These are phyloP conservation scores for Huiozyma naganishii DNA, from an alignment of 805 yeast species.

Conservation along the genomic window DNA sequence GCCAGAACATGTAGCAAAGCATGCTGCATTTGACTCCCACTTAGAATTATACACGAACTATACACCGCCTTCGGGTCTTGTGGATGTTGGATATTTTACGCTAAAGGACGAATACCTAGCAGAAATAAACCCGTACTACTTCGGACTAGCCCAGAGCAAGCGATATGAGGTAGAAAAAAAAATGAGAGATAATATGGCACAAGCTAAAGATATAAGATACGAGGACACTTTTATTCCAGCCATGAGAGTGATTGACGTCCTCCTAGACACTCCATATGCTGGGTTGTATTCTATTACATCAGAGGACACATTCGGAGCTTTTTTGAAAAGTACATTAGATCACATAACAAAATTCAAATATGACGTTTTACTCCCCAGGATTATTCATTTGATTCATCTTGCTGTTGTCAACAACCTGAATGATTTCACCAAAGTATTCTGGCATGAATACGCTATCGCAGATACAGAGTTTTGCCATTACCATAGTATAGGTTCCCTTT, in stretches of 20 bases:
- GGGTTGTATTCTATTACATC: constrained; percentile 42
- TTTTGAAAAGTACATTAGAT: constrained; percentile 39
- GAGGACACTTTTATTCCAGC: constrained; percentile 53
- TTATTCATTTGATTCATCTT: constrained; percentile 60
- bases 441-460: constrained; percentile 28
- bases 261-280: constrained; percentile 32
- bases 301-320: constrained; percentile 41
- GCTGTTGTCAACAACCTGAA: constrained; percentile 36
- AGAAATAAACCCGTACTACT: constrained; percentile 70
- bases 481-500: constrained; percentile 30
- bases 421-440: constrained; percentile 27
- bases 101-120: constrained; percentile 46
- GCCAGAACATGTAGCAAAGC: constrained; percentile 67
- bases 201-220: constrained; percentile 28
- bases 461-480: constrained; percentile 31
- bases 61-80: constrained; percentile 46
- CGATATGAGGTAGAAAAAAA: constrained; percentile 73
- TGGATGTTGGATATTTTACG: constrained; percentile 54
- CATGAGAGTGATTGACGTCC: constrained; percentile 23
- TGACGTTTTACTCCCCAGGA: constrained; percentile 49
- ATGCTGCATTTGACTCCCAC: constrained; percentile 60
- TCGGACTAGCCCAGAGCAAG: constrained; percentile 65
- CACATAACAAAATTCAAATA: constrained; percentile 30
- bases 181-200: constrained; percentile 41
- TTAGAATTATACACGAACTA: constrained; percentile 48